Conservation (phyloP, 2,329 filamentous ascomycete genomes). For the Aspergillus bombycis region DNA sequence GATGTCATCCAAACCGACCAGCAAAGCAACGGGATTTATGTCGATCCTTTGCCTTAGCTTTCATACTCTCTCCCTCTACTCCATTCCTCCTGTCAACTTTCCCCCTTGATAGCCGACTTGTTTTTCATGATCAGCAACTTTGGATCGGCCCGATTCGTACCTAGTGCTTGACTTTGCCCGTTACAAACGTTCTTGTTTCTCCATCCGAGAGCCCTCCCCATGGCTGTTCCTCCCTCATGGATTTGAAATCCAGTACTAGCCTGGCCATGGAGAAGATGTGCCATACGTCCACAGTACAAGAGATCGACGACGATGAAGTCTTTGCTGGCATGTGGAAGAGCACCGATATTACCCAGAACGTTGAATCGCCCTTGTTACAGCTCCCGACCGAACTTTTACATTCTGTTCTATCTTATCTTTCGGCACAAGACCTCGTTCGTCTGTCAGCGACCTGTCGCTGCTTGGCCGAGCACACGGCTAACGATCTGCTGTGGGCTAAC, state of each 20-base stretch:
- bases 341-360: conserved; percentile 1
- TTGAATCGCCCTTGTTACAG: conserved; percentile 30
- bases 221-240: conserved; percentile 8
- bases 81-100: neutral
- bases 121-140: no score
- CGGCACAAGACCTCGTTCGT: conserved; percentile 64
- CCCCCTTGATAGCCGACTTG: neutral
- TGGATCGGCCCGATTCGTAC: no score
- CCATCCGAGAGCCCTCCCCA: neutral
- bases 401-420: conserved; percentile 68
- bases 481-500: conserved; percentile 73
- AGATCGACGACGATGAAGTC: conserved; percentile 4
- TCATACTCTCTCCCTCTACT: neutral
- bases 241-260: neutral
- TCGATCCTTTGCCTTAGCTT: neutral
- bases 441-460: conserved; percentile 64
- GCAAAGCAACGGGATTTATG: neutral
- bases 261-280: neutral
- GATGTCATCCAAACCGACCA: neutral
- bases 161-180: neutral
- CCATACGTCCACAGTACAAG: conserved; percentile 7
- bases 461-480: conserved; percentile 62
- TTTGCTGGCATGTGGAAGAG: conserved; percentile 5
- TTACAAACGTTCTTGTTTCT: neutral
- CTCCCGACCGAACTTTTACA: conserved; percentile 78